Evolutionary conservation across 2,329 filamentous ascomycete genomes (phyloP), one percentile per base, ranked within the genome.

Genomic region (Arthrobotrys conoides): DNA sequence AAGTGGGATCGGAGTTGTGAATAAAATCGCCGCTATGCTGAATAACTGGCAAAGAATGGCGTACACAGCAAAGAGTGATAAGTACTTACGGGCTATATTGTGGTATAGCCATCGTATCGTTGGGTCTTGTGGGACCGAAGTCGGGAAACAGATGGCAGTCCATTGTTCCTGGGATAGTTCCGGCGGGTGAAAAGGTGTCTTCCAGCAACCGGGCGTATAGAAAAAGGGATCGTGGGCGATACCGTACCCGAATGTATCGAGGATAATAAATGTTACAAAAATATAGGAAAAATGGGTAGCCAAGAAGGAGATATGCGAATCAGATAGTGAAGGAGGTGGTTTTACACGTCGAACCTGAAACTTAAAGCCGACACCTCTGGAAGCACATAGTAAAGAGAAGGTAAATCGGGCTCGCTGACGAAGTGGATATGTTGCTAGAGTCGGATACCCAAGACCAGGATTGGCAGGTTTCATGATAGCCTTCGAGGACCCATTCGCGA

Each of bases 341-440:
- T 18, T 63, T 10, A 77, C 65, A 53, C 71, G 73, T 22, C 73
- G 67, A 33, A 77, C 41, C 30, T 77, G 73, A 24, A 77, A 77
- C n/a, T 77, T 77, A 27, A 63, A 77, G n/a, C 73, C 73, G 3
- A 77, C 73, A 8, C 73, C 73, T 20, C 73, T 61, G 10, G 73
- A 77, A 24, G 73, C 55, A 22, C 41, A 59, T 30, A 77, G 20
- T 14, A 77, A 48, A 2, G 73, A 77, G 22, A 36, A 46, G 1
- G 73, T 71, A 41, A 77, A 77, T 1, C 73, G 73, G 20, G 71
- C 71, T 38, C 73, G 73, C n/a, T 71, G 67, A 5, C 24, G 27
- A 10, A 77, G 51, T 16, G 73, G 67, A 41, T 77, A 71, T 6
- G 18, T 14, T 22, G 67, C 66, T 10, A 77, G 14, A 10, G n/a